Base-by-base conservation (phyloP, 441 rosid species). In the Arabidopsis lyrata region DNA sequence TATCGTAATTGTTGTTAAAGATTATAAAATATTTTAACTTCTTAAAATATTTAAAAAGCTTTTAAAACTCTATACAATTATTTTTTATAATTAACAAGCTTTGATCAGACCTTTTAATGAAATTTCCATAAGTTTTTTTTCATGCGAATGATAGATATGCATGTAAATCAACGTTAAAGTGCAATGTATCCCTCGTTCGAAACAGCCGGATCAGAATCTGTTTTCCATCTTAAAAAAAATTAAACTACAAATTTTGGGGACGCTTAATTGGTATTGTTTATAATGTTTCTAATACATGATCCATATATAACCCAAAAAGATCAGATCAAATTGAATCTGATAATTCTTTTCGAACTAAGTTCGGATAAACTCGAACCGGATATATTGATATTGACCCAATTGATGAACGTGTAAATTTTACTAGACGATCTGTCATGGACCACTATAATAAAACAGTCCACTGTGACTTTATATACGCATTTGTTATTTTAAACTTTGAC, bases 341-440 rank as follows among this genome's bases (percentile, higher is more conserved):
- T 35, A 15, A 8, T 36, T 68, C 5, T 56, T 11, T 59, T 35
- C 7, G 8, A 48, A 36, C 27, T 34, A 18, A 20, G n/a, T 22
- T 58, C 27, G 16, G 16, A 48, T 48, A 2, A 49, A 71, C 32
- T 27, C 50, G 41, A 60, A 60, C 15, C 6, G 32, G 16, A 36
- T 18, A 36, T 20, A 31, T 47, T 45, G 50, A 35, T 24, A 29
- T 70, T 58, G 66, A 70, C 49, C 73, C 55, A 44, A 9, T 15
- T 34, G n/a, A 5, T 11, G 12, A 35, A 45, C 55, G 36, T 47
- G 35, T 59, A 59, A 58, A 12, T n/a, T 39, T 22, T 60, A 59
- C 47, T 50, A 36, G 18, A 29, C 31, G 31, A 59, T 59, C 49
- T 49, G 16, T 16, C 36, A 35, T 49, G 74, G 67, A 36, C 74